Evolutionary conservation across 2,329 filamentous ascomycete species (phyloP), one percentile per base, ranked within the genome.

Genomic region (Phyllosticta citribraziliensis): DNA sequence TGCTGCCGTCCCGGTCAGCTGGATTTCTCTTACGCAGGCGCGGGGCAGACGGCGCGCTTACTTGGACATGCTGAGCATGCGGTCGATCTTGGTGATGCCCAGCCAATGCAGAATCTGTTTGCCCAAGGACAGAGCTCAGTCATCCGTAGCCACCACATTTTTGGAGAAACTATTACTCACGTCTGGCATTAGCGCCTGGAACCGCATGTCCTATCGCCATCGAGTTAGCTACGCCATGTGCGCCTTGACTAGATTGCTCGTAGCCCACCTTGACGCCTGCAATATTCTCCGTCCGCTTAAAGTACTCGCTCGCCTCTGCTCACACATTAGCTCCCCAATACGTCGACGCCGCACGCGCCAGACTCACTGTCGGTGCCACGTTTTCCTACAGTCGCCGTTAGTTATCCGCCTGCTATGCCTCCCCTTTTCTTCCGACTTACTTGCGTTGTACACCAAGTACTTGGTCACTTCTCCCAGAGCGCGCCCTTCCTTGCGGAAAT

Each of bases 31-130:
- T 27, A 14, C 27, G 24, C 55, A 56, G 40, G 55, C 25, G 55
- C 55, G 56, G 55, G 56, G 20, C 56, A 52, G 27, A n/a, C 25
- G 40, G 25, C 30, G 54, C 30, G 69, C 85, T 79, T 72, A 89
- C 87, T 97, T 96, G 76, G 90, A 96, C 94, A 97, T 97, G 78
- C 90, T 96, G 68, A 97, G 79, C 94, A 97, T 99, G 63, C 92
- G 84, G 74, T 99, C 94, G 71, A 99, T 97, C 81, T 97, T 97
- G 73, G 89, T 94, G 72, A 99, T 97, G 64, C 94, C 94, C 30
- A 99, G 84, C 94, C 94, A 97, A 76, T 97, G 94, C 59, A 97
- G 82, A 66, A 97, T 96, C 70, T 71, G 62, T 58, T 5, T n/a
- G 47, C 55, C 55, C 55, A 33, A 25, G 12, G 30, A 47, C 40